Percentiles rank a stretch among this genome's conserved stretches.
phyloP scores from a whole-genome alignment of 2,329 filamentous ascomycete genomes.

The Chrysosporium keratinophilum region DNA sequence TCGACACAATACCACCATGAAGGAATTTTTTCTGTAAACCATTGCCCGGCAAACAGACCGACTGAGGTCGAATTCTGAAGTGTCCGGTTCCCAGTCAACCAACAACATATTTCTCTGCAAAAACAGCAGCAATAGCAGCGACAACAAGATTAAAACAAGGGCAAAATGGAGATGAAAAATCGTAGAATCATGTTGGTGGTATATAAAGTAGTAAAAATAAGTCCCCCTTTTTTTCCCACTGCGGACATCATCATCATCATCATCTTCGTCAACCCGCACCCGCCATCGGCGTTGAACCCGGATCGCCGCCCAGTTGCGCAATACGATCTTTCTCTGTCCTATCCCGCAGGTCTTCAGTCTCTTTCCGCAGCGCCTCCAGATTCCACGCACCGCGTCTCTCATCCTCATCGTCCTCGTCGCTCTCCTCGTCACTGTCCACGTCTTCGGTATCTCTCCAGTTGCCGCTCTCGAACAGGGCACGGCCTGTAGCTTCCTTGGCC shows the following conservation, averaged over 20 bases:
- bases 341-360: constrained; percentile 67
- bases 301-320: constrained; percentile 22
- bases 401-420: constrained; percentile 40
- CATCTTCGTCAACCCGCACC: constrained; percentile 6
- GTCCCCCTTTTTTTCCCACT: neutral
- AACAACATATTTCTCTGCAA: neutral
- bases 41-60: too few species aligned
- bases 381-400: constrained; percentile 34
- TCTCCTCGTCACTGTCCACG: constrained; percentile 52
- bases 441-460: constrained; percentile 67
- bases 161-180: neutral
- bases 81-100: too few species aligned
- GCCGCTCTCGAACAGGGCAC: constrained; percentile 91
- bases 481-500: constrained; percentile 90
- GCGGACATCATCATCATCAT: neutral
- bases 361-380: constrained; percentile 74
- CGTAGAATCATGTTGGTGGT: constrained; percentile 2
- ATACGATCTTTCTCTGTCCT: constrained; percentile 68
- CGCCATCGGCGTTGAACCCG: constrained; percentile 10
- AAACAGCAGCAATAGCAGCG: neutral
- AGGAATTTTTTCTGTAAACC: too few species aligned
- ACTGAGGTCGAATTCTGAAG: too few species aligned
- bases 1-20: too few species aligned
- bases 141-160: neutral
- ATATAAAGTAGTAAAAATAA: constrained; percentile 2